These are phyloP conservation scores for Pseudozyma thailandica DNA, from an alignment of 1,284 basidiomycete species.

Conservation along the genomic window DNA sequence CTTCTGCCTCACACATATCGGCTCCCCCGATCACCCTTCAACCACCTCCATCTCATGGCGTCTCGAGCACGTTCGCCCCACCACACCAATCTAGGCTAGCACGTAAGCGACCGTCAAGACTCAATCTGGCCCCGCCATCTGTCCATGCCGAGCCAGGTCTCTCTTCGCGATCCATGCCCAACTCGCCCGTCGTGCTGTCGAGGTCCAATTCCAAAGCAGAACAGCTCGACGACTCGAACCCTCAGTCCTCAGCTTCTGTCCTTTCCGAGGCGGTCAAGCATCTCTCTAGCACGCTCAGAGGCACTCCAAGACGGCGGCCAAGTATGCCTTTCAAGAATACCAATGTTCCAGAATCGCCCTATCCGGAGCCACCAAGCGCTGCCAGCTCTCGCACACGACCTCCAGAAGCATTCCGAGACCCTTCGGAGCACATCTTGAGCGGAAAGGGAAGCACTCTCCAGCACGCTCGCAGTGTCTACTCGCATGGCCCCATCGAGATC, in stretches of 20 bases:
- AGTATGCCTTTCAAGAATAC: constrained; percentile 57
- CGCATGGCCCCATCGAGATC: constrained; percentile 85
- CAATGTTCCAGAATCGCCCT: neutral
- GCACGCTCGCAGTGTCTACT: constrained; percentile 72
- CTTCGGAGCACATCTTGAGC: constrained; percentile 61
- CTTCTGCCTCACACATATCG: constrained; percentile 10
- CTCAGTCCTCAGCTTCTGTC: constrained; percentile 10
- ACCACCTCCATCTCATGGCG: constrained; percentile 7
- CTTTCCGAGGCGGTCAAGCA: constrained; percentile 49
- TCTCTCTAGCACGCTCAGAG: constrained; percentile 60
- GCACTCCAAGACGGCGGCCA: constrained; percentile 55
- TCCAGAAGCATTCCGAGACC: constrained; percentile 58
- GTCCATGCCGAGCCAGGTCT: constrained; percentile 20
- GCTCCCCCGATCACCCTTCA: constrained; percentile 18
- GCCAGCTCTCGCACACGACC: constrained; percentile 35
- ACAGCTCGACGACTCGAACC: constrained; percentile 5
- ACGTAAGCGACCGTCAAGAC: constrained; percentile 46
- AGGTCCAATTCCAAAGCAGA: constrained; percentile 25
- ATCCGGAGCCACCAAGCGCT: constrained; percentile 29
- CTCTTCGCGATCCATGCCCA: constrained; percentile 51
- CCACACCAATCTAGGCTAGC: constrained; percentile 16
- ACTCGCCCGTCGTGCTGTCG: constrained; percentile 33
- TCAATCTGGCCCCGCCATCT: constrained; percentile 37
- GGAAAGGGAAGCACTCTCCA: constrained; percentile 62
- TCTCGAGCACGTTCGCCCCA: constrained; percentile 15